Conservation (phyloP, 495 filamentous ascomycete species). For the Podospora conica region DNA sequence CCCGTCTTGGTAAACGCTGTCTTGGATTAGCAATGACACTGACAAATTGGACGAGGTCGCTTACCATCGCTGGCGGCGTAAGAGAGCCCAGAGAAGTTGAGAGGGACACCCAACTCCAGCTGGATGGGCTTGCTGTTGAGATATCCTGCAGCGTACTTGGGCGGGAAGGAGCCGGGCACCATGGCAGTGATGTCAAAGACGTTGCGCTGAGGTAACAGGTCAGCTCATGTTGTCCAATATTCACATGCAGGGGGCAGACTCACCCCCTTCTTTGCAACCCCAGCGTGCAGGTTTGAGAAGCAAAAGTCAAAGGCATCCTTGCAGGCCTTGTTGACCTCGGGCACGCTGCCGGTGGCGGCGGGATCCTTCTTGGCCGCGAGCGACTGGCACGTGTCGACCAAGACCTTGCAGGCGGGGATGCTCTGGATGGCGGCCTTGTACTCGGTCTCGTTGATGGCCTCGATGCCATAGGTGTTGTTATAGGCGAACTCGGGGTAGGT, state of each 20-base stretch:
- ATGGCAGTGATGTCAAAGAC: slow-evolving; percentile 48
- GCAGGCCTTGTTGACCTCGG: slow-evolving; percentile 7
- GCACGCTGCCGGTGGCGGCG: not conserved
- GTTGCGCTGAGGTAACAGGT: not conserved
- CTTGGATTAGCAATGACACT: slow-evolving; percentile 25
- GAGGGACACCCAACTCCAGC: slow-evolving; percentile 49
- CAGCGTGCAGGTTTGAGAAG: not conserved
- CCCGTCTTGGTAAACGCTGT: slow-evolving; percentile 37
- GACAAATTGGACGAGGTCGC: not conserved
- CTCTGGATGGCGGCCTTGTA: not conserved
- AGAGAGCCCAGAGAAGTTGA: slow-evolving; percentile 49
- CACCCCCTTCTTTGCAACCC: not conserved
- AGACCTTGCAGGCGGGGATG: not conserved
- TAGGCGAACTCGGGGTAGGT: slow-evolving; percentile 61
- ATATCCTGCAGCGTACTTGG: slow-evolving; percentile 47
- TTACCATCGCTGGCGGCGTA: not conserved
- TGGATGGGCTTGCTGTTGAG: slow-evolving; percentile 51
- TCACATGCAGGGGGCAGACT: not conserved
- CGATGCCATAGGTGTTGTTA: slow-evolving; percentile 69
- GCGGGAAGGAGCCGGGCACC: slow-evolving; percentile 49
- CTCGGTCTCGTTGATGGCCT: slow-evolving; percentile 43
- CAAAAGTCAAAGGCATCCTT: not conserved
- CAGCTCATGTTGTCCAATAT: not conserved
- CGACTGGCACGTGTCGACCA: not conserved
- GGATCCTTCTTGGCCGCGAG: not conserved